Conservation (phyloP, 768 basidiomycete species). For the Suillus sp. region DNA sequence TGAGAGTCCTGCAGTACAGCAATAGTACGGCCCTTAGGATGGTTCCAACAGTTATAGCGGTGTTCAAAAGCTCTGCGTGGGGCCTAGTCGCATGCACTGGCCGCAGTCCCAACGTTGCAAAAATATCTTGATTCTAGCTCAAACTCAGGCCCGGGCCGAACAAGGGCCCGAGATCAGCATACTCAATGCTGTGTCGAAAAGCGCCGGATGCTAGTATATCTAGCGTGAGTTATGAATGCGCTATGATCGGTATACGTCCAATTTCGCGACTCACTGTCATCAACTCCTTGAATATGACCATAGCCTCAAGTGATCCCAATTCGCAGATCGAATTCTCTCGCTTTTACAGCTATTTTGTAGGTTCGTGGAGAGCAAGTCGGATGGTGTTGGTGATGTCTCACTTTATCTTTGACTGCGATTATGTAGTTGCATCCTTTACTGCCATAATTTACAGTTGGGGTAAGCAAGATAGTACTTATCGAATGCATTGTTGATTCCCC, state of each 20-base stretch:
- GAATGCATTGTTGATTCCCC: no score
- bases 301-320: background rate
- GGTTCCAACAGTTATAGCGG: background rate
- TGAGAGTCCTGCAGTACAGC: background rate
- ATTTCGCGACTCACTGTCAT: background rate
- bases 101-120: no score
- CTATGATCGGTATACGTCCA: background rate
- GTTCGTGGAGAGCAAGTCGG: background rate
- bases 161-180: background rate
- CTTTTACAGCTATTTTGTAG: constrained; percentile 1
- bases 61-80: background rate
- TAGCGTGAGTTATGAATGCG: background rate
- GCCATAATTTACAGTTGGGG: background rate
- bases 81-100: no score
- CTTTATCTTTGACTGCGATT: background rate
- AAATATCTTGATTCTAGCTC: no score
- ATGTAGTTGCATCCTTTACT: background rate
- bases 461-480: background rate
- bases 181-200: background rate
- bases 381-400: background rate
- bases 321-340: background rate
- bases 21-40: background rate
- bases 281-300: background rate
- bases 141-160: no score
- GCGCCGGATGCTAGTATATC: background rate